Evolutionary conservation across 345 rosid genomes (phyloP).

Genomic region (Gossypium longicalyx): DNA sequence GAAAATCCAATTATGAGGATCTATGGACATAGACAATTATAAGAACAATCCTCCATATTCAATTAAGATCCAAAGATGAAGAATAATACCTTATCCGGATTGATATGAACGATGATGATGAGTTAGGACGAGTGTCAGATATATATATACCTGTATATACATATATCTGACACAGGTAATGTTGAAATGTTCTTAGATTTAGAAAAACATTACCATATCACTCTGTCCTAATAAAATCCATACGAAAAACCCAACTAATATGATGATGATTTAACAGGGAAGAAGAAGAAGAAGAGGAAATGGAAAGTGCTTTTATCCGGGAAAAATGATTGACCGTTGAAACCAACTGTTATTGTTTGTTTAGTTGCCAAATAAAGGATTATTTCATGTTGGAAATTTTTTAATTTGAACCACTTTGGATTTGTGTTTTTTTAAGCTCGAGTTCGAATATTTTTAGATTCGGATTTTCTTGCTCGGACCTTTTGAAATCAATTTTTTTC

Average conservation of each 20-base stretch:
- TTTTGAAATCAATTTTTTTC: no score
- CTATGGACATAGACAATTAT: not conserved
- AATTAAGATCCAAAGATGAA: not conserved
- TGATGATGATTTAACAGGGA: not conserved
- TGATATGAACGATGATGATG: not conserved
- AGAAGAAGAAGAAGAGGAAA: not conserved
- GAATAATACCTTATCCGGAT: not conserved
- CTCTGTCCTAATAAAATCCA: not conserved
- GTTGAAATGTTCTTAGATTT: not conserved
- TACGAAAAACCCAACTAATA: not conserved
- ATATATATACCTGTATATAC: not conserved
- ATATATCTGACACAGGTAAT: not conserved
- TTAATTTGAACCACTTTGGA: no score
- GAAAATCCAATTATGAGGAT: not conserved
- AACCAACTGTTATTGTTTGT: slow-evolving; percentile 6
- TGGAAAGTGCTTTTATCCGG: not conserved
- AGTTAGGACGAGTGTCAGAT: not conserved
- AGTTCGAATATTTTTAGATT: no score
- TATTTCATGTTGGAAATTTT: no score
- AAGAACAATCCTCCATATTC: not conserved
- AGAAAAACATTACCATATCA: not conserved
- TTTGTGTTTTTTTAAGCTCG: no score
- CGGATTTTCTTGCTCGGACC: no score
- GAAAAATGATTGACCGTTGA: slow-evolving; percentile 8
- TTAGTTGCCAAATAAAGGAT: not conserved